These are phyloP conservation scores for Colletotrichum horii DNA, from an alignment of 2,329 filamentous ascomycete species.

Conservation along the genomic window DNA sequence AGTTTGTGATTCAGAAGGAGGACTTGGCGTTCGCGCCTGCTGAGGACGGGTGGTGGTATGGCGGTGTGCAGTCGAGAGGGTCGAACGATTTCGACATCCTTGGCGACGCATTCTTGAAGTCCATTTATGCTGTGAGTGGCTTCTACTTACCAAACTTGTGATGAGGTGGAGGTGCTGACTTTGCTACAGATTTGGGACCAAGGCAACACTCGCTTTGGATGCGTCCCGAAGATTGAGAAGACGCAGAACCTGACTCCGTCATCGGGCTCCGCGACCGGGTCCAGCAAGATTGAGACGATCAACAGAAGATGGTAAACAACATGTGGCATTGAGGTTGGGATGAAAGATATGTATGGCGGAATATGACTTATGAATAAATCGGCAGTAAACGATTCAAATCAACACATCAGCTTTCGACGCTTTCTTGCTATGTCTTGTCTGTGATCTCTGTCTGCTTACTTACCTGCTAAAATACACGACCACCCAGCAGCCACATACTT, in stretches of 20 bases:
- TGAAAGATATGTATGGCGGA: not conserved
- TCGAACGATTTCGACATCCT: constrained; percentile 16
- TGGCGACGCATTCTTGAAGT: constrained; percentile 15
- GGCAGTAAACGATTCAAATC: not conserved
- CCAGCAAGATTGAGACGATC: not conserved
- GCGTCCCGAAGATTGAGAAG: constrained; percentile 15
- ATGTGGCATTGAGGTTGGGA: accelerated
- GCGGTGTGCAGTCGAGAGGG: constrained; percentile 13
- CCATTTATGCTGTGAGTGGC: constrained; percentile 14
- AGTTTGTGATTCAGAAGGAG: constrained; percentile 28
- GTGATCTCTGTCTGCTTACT: not conserved
- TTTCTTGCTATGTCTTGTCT: not conserved
- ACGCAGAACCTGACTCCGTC: not conserved
- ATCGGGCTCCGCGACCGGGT: not conserved
- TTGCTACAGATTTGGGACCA: constrained; percentile 12
- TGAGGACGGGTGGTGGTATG: constrained; percentile 12
- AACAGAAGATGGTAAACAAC: not conserved
- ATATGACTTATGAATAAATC: not conserved
- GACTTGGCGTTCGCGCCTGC: constrained; percentile 13
- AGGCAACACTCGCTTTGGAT: constrained; percentile 14
- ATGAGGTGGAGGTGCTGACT: not conserved
- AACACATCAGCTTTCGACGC: not conserved
- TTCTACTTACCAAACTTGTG: not conserved
- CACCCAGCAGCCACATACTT: not conserved
- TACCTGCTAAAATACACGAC: not conserved